Evolutionary conservation across 441 rosid species (phyloP), one percentile per base, ranked within the genome.

Genomic region (Gossypium lobatum): DNA sequence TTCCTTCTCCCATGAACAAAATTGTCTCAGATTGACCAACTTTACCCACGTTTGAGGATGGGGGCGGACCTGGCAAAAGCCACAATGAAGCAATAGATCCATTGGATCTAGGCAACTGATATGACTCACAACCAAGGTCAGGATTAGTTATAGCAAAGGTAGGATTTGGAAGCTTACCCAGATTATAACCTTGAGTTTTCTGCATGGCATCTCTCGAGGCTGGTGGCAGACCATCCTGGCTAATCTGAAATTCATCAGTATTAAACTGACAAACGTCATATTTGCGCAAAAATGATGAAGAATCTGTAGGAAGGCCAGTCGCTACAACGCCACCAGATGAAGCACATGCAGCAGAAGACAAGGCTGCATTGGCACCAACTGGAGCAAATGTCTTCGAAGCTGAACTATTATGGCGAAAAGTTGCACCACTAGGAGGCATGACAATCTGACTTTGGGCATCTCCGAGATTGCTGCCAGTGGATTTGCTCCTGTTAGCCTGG

Each of bases 151-250:
- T 42, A 5, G 52, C 21, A 58, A 48, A 46, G 26, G 64, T 18
- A 71, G 48, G 77, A 54, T 26, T 45, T 39, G 74, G 72, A 66
- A 50, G 70, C 69, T 76, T 73, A 64, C 67, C 61, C 62, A 62
- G 73, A 77, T 73, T 70, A 42, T 52, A 63, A 76, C 25, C 65
- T 34, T 16, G 65, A 50, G 9, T 55, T 39, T 60, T 75, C 78
- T 52, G 73, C 67, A 50, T 50, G 69, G 52, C 45, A 60, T 70
- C 70, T 64, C 59, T 31, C 39, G 61, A 34, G n/a, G 66, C 31
- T 65, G 71, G 46, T 18, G 65, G 65, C 17, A 46, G 52, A 62
- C 73, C 73, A n/a, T 69, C 75, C 25, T n/a, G 61, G 66, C 28
- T 53, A 34, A 71, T 16, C 52, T 0, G 75, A 53, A 16, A 45